Evolutionary conservation across 208 protist genomes (phyloP).

Genomic region (Blastocrithidia nonstop): DNA sequence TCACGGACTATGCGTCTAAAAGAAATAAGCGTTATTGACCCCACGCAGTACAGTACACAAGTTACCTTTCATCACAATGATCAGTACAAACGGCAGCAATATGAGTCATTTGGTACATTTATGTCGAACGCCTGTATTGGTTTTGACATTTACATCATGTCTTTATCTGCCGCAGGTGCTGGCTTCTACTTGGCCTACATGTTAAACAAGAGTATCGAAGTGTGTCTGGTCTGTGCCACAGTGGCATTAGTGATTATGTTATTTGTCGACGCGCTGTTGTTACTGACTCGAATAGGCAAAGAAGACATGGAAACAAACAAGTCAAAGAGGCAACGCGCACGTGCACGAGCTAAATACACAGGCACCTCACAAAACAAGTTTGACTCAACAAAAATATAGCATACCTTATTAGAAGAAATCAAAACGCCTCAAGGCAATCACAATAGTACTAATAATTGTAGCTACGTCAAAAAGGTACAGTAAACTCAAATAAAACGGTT

Average conservation of each 20-base stretch:
- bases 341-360: no score
- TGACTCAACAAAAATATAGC: no score
- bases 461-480: no score
- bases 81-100: background rate
- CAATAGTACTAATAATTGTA: no score
- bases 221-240: conserved; percentile 35
- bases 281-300: conserved; percentile 34
- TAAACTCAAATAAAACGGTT: background rate
- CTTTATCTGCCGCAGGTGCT: conserved; percentile 32
- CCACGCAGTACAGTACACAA: conserved; percentile 9
- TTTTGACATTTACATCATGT: conserved; percentile 64
- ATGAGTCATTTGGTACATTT: conserved; percentile 28
- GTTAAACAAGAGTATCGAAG: conserved; percentile 18
- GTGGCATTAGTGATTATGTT: conserved; percentile 51
- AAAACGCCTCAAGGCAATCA: background rate
- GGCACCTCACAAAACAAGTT: no score
- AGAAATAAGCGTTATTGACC: background rate
- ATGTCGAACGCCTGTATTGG: conserved; percentile 42
- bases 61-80: conserved; percentile 3
- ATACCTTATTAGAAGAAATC: no score
- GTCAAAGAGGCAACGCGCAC: background rate
- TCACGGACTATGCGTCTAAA: no score
- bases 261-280: conserved; percentile 53
- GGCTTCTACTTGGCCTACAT: conserved; percentile 61
- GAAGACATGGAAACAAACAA: conserved; percentile 15